Conservation (phyloP, 208 protist species). For the Crithidia brevicula region DNA sequence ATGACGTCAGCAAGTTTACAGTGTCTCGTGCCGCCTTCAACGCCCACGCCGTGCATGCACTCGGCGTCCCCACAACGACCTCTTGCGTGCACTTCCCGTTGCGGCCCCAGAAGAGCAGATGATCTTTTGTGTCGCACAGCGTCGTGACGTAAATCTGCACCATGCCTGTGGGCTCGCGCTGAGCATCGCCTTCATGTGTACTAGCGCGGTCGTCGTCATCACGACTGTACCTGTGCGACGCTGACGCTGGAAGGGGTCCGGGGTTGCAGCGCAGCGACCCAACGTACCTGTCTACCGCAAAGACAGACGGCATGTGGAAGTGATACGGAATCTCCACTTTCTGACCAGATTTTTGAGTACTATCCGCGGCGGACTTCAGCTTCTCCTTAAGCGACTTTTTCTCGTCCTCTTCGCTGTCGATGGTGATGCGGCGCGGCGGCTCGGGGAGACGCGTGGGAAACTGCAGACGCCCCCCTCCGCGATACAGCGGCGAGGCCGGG, state of each 20-base stretch:
- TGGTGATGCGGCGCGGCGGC: slow-evolving; percentile 24
- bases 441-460: slow-evolving; percentile 31
- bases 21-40: slow-evolving; percentile 32
- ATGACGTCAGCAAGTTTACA: slow-evolving; percentile 17
- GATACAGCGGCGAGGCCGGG: slow-evolving; percentile 35
- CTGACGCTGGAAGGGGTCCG: slow-evolving; percentile 8
- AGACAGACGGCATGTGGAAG: slow-evolving; percentile 46
- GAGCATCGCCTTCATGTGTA: neutral
- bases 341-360: slow-evolving; percentile 4
- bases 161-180: neutral
- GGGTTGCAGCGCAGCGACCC: slow-evolving; percentile 45
- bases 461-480: slow-evolving; percentile 50
- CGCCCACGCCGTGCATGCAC: slow-evolving; percentile 65
- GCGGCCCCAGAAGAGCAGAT: slow-evolving; percentile 55
- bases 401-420: slow-evolving; percentile 23
- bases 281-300: slow-evolving; percentile 45
- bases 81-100: slow-evolving; percentile 78
- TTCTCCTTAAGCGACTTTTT: slow-evolving; percentile 37
- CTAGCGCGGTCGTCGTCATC: slow-evolving; percentile 2
- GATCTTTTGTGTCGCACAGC: slow-evolving; percentile 56
- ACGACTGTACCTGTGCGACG: neutral
- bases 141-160: slow-evolving; percentile 25
- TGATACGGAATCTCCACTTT: slow-evolving; percentile 38
- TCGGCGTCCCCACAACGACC: slow-evolving; percentile 78
- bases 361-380: slow-evolving; percentile 26